Conservation (phyloP, 2,329 filamentous ascomycete genomes). For the Tothia fuscella region DNA sequence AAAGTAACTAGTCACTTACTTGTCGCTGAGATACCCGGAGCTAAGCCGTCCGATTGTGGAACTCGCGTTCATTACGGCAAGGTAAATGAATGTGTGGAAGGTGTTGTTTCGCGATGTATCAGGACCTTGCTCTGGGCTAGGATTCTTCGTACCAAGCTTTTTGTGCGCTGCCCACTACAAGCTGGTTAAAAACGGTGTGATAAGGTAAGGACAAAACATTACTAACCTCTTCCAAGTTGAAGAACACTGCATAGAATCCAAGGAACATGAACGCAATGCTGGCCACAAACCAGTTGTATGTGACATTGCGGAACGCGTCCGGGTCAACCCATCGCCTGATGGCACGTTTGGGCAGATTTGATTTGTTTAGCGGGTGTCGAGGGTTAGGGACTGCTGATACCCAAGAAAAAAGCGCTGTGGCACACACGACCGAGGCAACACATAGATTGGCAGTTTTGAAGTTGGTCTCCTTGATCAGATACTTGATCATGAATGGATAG, state of each 20-base stretch:
- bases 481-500: slow-evolving; percentile 36
- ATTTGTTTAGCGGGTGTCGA: slow-evolving; percentile 22
- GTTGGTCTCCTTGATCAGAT: slow-evolving; percentile 29
- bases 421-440: slow-evolving; percentile 29
- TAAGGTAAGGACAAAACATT: neutral
- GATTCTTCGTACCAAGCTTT: slow-evolving; percentile 29
- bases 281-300: slow-evolving; percentile 33
- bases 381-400: slow-evolving; percentile 34
- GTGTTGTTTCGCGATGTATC: slow-evolving; percentile 13
- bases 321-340: slow-evolving; percentile 32
- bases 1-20: slow-evolving; percentile 14
- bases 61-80: slow-evolving; percentile 38
- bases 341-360: slow-evolving; percentile 26
- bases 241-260: slow-evolving; percentile 41
- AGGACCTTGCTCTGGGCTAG: slow-evolving; percentile 11
- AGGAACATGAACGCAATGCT: slow-evolving; percentile 37
- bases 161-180: slow-evolving; percentile 32
- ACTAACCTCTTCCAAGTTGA: slow-evolving; percentile 38
- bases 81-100: slow-evolving; percentile 36
- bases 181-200: neutral
- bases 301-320: slow-evolving; percentile 30
- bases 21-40: slow-evolving; percentile 34
- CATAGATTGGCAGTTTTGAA: slow-evolving; percentile 34
- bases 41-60: slow-evolving; percentile 35
- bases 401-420: slow-evolving; percentile 30